Evolutionary conservation across 2,329 filamentous ascomycete genomes (phyloP).

Genomic region (Mycocentrospora acerina): DNA sequence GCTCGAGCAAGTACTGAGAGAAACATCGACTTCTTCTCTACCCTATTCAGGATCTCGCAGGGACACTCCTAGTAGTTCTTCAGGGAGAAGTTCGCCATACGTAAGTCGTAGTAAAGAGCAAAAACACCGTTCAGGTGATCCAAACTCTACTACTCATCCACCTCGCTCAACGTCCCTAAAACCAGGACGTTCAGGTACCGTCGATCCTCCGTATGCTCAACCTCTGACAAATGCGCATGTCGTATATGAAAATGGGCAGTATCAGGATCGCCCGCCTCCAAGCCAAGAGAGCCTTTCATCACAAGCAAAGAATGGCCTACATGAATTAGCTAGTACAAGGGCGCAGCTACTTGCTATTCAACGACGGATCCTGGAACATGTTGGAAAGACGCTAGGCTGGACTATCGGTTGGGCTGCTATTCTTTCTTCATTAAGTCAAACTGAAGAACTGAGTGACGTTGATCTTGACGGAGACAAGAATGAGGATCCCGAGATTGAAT

Average conservation of each 20-base stretch:
- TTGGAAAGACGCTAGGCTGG: slow-evolving; percentile 74
- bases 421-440: slow-evolving; percentile 23
- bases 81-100: slow-evolving; percentile 54
- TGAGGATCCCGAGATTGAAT: background rate
- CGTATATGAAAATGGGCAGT: slow-evolving; percentile 43
- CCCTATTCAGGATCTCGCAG: slow-evolving; percentile 56
- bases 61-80: slow-evolving; percentile 28
- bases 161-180: slow-evolving; percentile 64
- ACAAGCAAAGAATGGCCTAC: slow-evolving; percentile 60
- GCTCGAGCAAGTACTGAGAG: slow-evolving; percentile 72
- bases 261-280: slow-evolving; percentile 31
- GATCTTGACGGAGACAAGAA: slow-evolving; percentile 33
- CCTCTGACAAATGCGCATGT: slow-evolving; percentile 31
- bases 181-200: slow-evolving; percentile 27
- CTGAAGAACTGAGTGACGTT: slow-evolving; percentile 40
- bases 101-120: slow-evolving; percentile 54
- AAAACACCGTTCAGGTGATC: slow-evolving; percentile 65
- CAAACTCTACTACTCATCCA: slow-evolving; percentile 71
- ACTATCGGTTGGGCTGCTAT: slow-evolving; percentile 67
- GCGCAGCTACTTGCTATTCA: slow-evolving; percentile 82
- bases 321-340: slow-evolving; percentile 78
- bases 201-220: slow-evolving; percentile 38
- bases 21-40: slow-evolving; percentile 69
- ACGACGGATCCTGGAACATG: slow-evolving; percentile 73
- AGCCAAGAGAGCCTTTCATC: slow-evolving; percentile 20